Evolutionary conservation across 1,284 basidiomycete species (phyloP), one percentile per base, ranked within the genome.

Genomic region (Rhodotorula sp.): DNA sequence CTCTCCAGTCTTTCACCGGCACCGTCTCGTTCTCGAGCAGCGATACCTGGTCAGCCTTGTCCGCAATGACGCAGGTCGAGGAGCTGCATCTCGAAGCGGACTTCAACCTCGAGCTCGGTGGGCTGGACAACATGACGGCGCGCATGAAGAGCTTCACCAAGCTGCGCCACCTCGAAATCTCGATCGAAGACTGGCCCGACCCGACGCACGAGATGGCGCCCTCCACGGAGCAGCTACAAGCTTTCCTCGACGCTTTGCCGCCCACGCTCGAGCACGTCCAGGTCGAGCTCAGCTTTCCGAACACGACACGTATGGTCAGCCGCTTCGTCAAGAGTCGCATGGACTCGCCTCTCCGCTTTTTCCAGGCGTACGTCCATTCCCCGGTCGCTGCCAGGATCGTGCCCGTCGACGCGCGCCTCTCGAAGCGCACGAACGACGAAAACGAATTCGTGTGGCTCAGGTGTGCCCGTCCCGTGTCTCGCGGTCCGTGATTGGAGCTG

Each of bases 101-200:
- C 10, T 53, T 53, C 23, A 12, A 8, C n/a, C n/a, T 53, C 52
- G 9, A 53, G 25, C 23, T 13, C 10, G 52, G 52, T 25, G 52
- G 52, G n/a, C n/a, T 53, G n/a, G 52, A 27, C 52, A 25, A 53
- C 12, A 12, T 53, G 8, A 27, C 10, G n/a, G 10, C 2, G 4
- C 23, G n/a, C 8, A n/a, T 25, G 0, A 7, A 10, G 5, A n/a
- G 7, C 9, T 13, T 25, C 7, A 4, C 25, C 4, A 9, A 9
- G 23, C 52, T 53, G n/a, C 4, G 14, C n/a, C n/a, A 14, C 52
- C 16, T 27, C 52, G 25, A 14, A 12, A 2, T 27, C 8, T 4
- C 12, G 1, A 14, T 23, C 25, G n/a, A 17, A 4, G n/a, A 13
- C 52, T 8, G 25, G 23, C n/a, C 7, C 12, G 52, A 9, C 12